phyloP scores from a whole-genome alignment of 148 eudicot species.

The Persicaria maculosa region DNA sequence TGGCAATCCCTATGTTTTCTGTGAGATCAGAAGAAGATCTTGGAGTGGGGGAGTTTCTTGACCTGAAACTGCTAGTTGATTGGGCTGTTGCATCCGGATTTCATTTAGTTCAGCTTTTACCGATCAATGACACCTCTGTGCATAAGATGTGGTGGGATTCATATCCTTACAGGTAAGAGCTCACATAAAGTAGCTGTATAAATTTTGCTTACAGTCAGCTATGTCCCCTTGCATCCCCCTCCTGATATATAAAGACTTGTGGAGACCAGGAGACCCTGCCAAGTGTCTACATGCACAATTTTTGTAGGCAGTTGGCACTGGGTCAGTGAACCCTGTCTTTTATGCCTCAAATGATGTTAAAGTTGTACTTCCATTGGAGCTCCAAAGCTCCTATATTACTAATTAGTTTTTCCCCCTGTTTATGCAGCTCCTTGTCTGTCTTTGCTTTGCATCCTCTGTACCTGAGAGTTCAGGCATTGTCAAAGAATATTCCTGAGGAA shows the following conservation, averaged over 20 bases:
- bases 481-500: conserved; percentile 64
- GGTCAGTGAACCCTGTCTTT: neutral
- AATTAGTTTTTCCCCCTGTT: conserved; percentile 14
- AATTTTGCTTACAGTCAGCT: neutral
- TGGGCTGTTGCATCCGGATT: conserved; percentile 88
- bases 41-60: conserved; percentile 97
- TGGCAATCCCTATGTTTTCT: conserved; percentile 96
- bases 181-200: conserved; percentile 3
- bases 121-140: conserved; percentile 95
- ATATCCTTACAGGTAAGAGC: conserved; percentile 78
- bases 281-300: neutral
- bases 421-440: conserved; percentile 90
- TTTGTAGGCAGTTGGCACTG: neutral
- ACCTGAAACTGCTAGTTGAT: conserved; percentile 82
- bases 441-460: conserved; percentile 96
- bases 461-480: conserved; percentile 76
- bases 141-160: conserved; percentile 99
- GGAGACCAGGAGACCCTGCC: conserved; percentile 4
- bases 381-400: conserved; percentile 1
- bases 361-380: neutral
- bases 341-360: neutral
- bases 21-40: conserved; percentile 78
- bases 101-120: conserved; percentile 94
- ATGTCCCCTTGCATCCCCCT: neutral
- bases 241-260: neutral